These are phyloP conservation scores for Botryosphaeria agaves DNA, from an alignment of 2,329 filamentous ascomycete genomes.

Conservation along the genomic window DNA sequence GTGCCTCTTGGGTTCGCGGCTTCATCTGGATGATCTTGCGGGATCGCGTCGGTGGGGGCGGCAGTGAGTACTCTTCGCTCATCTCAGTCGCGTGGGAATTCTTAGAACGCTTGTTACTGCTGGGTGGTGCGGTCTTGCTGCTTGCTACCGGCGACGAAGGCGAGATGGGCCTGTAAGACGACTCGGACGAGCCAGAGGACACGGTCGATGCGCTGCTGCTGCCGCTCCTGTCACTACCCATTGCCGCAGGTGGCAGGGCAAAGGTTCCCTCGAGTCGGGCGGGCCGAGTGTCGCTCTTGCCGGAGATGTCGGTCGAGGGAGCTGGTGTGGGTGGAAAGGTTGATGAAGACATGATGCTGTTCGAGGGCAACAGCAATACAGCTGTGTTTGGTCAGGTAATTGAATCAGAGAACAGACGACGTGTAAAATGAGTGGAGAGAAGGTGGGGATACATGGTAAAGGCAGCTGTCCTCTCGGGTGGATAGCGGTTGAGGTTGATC, in stretches of 20 bases:
- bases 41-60: constrained; percentile 78
- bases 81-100: constrained; percentile 19
- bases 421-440: too few species aligned
- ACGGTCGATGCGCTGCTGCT: constrained; percentile 29
- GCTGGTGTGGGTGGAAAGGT: constrained; percentile 58
- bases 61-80: constrained; percentile 59
- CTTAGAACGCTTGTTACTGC: constrained; percentile 20
- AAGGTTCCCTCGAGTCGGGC: constrained; percentile 50
- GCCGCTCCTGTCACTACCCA: constrained; percentile 28
- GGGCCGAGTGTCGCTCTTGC: constrained; percentile 47
- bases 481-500: too few species aligned
- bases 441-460: too few species aligned
- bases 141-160: constrained; percentile 24
- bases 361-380: too few species aligned
- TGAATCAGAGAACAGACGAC: too few species aligned
- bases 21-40: constrained; percentile 99
- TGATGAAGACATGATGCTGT: constrained; percentile 54
- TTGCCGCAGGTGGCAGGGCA: constrained; percentile 59
- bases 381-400: too few species aligned
- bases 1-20: constrained; percentile 31
- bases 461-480: too few species aligned
- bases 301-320: constrained; percentile 63
- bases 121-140: constrained; percentile 12
- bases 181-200: constrained; percentile 28
- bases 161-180: constrained; percentile 30